Evolutionary conservation across 352 stramenopile genomes (phyloP).

Genomic region (Phytophthora litchii): DNA sequence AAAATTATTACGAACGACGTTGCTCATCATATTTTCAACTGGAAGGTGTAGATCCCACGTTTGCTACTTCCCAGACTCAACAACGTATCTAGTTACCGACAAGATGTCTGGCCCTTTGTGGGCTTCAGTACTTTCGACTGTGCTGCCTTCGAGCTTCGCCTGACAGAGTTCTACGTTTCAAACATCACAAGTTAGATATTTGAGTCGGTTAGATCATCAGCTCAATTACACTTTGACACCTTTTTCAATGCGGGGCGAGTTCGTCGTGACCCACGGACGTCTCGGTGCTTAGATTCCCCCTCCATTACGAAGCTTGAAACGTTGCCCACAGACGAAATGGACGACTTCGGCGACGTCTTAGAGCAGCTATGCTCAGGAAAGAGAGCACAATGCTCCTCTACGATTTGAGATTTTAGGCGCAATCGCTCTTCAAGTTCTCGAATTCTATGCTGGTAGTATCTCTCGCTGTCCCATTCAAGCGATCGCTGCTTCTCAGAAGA

Average conservation of each 20-base stretch:
- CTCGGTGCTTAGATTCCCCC: conserved; percentile 3
- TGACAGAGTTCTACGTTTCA: conserved; percentile 25
- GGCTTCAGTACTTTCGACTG: conserved; percentile 19
- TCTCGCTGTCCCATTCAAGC: conserved; percentile 23
- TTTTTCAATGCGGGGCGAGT: conserved; percentile 15
- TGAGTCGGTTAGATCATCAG: background rate
- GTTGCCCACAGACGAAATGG: conserved; percentile 16
- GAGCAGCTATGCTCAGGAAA: conserved; percentile 22
- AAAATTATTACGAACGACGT: too few relatives aligned
- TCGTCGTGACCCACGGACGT: conserved; percentile 4
- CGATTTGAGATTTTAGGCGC: conserved; percentile 29
- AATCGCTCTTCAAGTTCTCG: conserved; percentile 38
- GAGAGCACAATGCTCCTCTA: conserved; percentile 36
- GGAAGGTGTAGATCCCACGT: too few relatives aligned
- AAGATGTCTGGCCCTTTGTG: conserved; percentile 9
- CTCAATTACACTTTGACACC: conserved; percentile 1
- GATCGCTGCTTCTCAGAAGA: conserved; percentile 7
- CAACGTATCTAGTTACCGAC: too few relatives aligned
- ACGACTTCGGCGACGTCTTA: conserved; percentile 17
- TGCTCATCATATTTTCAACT: too few relatives aligned
- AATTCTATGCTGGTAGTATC: conserved; percentile 30
- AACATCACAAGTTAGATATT: background rate
- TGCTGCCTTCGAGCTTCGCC: conserved; percentile 19
- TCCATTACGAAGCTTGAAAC: conserved; percentile 14
- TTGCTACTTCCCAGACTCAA: too few relatives aligned